Base-by-base conservation (phyloP, 2,329 filamentous ascomycete genomes). In the Fusarium pseudonygamai region DNA sequence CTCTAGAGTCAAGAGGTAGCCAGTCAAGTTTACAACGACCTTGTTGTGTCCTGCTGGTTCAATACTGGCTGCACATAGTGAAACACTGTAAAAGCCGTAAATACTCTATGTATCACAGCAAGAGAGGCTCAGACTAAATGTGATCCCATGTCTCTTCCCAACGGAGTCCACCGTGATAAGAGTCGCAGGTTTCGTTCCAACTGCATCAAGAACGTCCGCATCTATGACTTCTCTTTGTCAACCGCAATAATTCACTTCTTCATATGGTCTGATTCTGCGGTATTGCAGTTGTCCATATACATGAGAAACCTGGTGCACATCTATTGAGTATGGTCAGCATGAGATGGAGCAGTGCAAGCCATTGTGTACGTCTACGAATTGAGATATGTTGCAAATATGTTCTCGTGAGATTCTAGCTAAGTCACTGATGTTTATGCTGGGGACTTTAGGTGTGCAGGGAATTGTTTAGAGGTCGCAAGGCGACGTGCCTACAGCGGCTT, bases 211-310 rank as follows among this genome's bases (percentile, higher is more conserved):
- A 53, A 2, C 2, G 0, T 3, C 10, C 5, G 2, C 14, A n/a
- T 16, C 2, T 37, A 18, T 10, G 5, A 12, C 14, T 37, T 16
- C 13, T 0, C 24, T 10, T 15, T 16, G 0, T 2, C 18, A 5
- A 13, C 9, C 9, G 1, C 2, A 1, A 52, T 22, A 3, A 16
- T 26, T 3, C 10, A 9, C 18, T 22, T 16, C 18, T 16, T 53
- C 0, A 2, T 16, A 28, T 26, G 10, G 4, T 7, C 9, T 20
- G 8, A 15, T 4, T 10, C 11, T 15, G 9, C 1, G 4, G 13
- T 15, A 24, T 12, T 26, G 16, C 1, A 13, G 13, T 37, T 22
- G 10, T 28, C 5, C 3, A 22, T 37, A 9, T 3, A 4, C 32
- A 22, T 11, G 3, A 37, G n/a, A 14, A 26, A 26, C 32, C 14